Evolutionary conservation across 2,329 filamentous ascomycete species (phyloP), one percentile per base, ranked within the genome.

Genomic region (Ophiostoma angusticollis): DNA sequence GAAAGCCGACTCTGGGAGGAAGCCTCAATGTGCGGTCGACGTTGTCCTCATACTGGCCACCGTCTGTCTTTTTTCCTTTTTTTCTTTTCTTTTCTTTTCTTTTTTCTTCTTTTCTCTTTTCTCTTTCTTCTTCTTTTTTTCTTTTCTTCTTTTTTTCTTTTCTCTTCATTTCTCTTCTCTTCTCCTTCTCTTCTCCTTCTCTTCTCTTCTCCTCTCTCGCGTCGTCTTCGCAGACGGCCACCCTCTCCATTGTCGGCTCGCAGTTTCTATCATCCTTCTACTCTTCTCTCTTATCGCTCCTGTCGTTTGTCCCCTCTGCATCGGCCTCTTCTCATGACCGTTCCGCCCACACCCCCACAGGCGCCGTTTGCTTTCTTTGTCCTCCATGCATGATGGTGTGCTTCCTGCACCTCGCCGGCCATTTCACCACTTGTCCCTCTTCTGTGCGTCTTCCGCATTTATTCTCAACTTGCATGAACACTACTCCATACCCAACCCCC

Each of bases 331-430:
- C 35, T 31, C 12, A 22, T 29, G 17, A 19, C 23, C 23, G 7
- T 6, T 31, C 16, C 25, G 19, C 35, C 14, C 35, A 12, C 27
- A 9, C n/a, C 31, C 35, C 14, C 35, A 12, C 27, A 9, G n/a
- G 31, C 28, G 7, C 28, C 35, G 17, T 12, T 29, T 31, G 14
- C 28, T 28, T 13, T 13, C 25, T 28, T 28, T 28, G 23, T 32
- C 28, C 32, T 21, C 14, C 5, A 25, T 17, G 18, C 35, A 30
- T 25, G 25, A 31, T 41, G 39, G 34, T 21, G 34, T 18, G 33
- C 36, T 30, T 29, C 16, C 19, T 41, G 29, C 34, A 29, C 18
- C 27, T 13, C 14, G 9, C 19, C 27, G 25, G 23, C 9, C 25
- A 21, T 27, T 19, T n/a, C 21, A 28, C 17, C n/a, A 24, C 21